Evolutionary conservation across 2,329 filamentous ascomycete species (phyloP).

Genomic region (Penicillium rolfsii): DNA sequence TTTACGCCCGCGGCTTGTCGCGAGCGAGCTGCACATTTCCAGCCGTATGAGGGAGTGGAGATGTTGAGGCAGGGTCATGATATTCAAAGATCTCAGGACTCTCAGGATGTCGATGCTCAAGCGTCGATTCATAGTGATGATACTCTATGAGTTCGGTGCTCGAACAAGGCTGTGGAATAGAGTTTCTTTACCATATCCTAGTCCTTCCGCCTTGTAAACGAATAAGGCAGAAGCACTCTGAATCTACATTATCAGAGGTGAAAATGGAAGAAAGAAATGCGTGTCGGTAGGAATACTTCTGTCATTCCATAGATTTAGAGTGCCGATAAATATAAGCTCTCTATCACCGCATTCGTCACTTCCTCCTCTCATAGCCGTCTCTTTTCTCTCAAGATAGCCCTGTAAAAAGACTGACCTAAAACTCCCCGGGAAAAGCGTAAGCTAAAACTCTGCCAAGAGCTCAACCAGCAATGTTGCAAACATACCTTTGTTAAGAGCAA

Average conservation of each 20-base stretch:
- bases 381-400: conserved; percentile 1
- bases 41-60: neutral
- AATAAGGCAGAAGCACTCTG: neutral
- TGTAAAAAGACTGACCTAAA: conserved; percentile 6
- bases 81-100: neutral
- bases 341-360: neutral
- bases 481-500: conserved; percentile 21
- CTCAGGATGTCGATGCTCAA: neutral
- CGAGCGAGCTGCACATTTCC: conserved; percentile 66
- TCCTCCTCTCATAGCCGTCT: neutral
- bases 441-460: neutral
- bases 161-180: neutral
- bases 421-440: neutral
- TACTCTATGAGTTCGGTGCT: neutral
- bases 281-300: too few relatives aligned
- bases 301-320: neutral
- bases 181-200: neutral
- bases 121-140: neutral
- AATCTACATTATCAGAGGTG: neutral
- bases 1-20: conserved; percentile 86
- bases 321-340: neutral
- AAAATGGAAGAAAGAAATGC: neutral
- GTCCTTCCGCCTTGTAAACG: neutral
- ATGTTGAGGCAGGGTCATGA: neutral
- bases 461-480: neutral